Evolutionary conservation across 148 eudicot species (phyloP).

Genomic region (Gaultheria prostrata): DNA sequence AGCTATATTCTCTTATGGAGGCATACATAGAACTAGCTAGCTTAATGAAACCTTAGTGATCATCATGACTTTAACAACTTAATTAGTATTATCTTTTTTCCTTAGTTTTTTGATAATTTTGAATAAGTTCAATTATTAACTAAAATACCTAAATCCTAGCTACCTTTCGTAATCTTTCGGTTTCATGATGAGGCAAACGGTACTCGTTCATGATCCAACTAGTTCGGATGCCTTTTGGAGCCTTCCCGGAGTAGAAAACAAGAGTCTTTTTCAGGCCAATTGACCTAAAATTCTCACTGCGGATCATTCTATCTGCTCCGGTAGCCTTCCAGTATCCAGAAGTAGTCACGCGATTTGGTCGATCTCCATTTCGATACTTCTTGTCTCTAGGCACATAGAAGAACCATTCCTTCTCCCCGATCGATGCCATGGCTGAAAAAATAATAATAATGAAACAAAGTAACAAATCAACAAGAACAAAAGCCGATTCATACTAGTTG

Average conservation of each 20-base stretch:
- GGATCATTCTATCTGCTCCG: constrained; percentile 82
- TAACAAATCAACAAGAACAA: neutral
- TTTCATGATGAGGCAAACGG: constrained; percentile 85
- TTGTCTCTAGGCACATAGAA: constrained; percentile 89
- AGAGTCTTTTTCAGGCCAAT: constrained; percentile 88
- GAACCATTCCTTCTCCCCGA: constrained; percentile 94
- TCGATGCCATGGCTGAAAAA: constrained; percentile 72
- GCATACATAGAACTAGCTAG: neutral
- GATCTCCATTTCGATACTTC: constrained; percentile 82
- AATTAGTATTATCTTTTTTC: too few relatives aligned
- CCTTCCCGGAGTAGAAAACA: constrained; percentile 86
- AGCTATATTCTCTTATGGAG: neutral
- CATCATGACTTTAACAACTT: neutral
- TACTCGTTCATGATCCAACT: constrained; percentile 98
- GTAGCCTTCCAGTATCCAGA: constrained; percentile 98
- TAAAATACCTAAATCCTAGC: neutral
- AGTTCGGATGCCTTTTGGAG: constrained; percentile 83
- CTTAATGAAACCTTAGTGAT: neutral
- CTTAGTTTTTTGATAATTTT: neutral
- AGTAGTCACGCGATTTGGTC: constrained; percentile 84
- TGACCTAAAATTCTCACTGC: constrained; percentile 48
- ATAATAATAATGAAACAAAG: neutral
- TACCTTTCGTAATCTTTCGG: constrained; percentile 87
- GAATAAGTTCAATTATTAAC: neutral
- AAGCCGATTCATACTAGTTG: too few relatives aligned